phyloP scores from a whole-genome alignment of 2,329 filamentous ascomycete genomes.

The Dothiorella sarmentorum region DNA sequence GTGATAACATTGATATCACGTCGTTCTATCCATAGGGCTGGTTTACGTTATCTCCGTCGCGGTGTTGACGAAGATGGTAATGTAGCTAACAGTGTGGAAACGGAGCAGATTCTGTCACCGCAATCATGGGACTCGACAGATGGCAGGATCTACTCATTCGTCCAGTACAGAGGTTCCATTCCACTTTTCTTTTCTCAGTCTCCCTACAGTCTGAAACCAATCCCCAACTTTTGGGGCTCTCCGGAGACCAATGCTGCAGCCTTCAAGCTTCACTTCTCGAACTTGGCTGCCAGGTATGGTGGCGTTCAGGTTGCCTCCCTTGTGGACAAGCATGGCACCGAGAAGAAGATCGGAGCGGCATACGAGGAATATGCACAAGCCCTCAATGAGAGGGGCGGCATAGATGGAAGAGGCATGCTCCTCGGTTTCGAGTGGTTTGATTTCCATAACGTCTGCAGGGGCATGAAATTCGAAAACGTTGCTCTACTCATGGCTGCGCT shows the following conservation, averaged over 20 bases:
- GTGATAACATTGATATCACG: conserved; percentile 90
- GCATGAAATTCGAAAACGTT: conserved; percentile 98
- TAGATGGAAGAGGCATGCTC: conserved; percentile 45
- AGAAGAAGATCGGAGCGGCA: conserved; percentile 72
- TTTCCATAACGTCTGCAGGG: conserved; percentile 86
- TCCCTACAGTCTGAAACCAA: conserved; percentile 87
- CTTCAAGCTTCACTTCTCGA: conserved; percentile 74
- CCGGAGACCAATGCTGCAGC: conserved; percentile 73
- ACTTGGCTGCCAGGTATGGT: conserved; percentile 68
- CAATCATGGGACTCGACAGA: conserved; percentile 59
- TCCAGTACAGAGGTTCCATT: conserved; percentile 87
- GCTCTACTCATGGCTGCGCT: conserved; percentile 71
- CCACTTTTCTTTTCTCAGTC: conserved; percentile 94
- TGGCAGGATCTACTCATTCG: conserved; percentile 70
- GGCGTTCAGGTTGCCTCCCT: conserved; percentile 75
- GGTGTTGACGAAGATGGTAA: conserved; percentile 88
- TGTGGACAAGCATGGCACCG: conserved; percentile 83
- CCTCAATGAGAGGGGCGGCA: conserved; percentile 59
- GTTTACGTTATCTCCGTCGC: conserved; percentile 82
- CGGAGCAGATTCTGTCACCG: conserved; percentile 84
- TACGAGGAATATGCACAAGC: conserved; percentile 67
- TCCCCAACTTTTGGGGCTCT: conserved; percentile 78
- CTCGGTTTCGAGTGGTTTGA: conserved; percentile 94
- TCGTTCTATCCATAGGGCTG: conserved; percentile 79
- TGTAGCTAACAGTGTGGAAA: conserved; percentile 88